Conservation (phyloP, 148 eudicot species). For the Simmondsia chinensis region DNA sequence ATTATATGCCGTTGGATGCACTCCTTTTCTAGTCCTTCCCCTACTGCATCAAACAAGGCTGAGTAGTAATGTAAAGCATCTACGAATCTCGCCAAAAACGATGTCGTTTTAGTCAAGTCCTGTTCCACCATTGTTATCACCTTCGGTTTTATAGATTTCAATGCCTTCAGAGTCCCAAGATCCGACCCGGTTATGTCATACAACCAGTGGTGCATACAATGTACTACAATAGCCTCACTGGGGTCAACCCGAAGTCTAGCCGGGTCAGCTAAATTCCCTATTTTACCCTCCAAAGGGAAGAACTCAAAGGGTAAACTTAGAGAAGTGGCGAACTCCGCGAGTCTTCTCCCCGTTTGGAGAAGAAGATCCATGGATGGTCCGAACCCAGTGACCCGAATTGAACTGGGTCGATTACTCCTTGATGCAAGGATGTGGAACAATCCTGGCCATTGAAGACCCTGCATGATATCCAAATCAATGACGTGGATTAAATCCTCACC, state of each 20-base stretch:
- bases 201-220: constrained; percentile 67
- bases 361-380: constrained; percentile 45
- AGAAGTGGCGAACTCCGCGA: constrained; percentile 58
- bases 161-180: constrained; percentile 24
- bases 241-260: constrained; percentile 17
- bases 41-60: constrained; percentile 72
- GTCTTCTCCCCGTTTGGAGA: constrained; percentile 42
- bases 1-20: constrained; percentile 46
- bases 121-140: constrained; percentile 66
- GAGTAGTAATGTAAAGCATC: constrained; percentile 80
- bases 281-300: constrained; percentile 51
- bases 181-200: constrained; percentile 65
- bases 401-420: constrained; percentile 30
- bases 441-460: constrained; percentile 92
- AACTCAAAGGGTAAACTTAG: constrained; percentile 59
- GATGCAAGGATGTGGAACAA: constrained; percentile 76
- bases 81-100: constrained; percentile 57
- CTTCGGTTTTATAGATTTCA: constrained; percentile 44
- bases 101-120: constrained; percentile 41
- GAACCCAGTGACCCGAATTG: constrained; percentile 52
- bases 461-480: constrained; percentile 79
- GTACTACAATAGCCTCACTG: constrained; percentile 45
- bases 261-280: constrained; percentile 40
- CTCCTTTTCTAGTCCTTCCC: constrained; percentile 43
- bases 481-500: constrained; percentile 53